A percentile compares a stretch with the other conserved stretches of the same genome.
Evolutionary conservation across 176 grass and related monocot genomes (phyloP).

Genomic region (Hsuehochloa calcarea): DNA sequence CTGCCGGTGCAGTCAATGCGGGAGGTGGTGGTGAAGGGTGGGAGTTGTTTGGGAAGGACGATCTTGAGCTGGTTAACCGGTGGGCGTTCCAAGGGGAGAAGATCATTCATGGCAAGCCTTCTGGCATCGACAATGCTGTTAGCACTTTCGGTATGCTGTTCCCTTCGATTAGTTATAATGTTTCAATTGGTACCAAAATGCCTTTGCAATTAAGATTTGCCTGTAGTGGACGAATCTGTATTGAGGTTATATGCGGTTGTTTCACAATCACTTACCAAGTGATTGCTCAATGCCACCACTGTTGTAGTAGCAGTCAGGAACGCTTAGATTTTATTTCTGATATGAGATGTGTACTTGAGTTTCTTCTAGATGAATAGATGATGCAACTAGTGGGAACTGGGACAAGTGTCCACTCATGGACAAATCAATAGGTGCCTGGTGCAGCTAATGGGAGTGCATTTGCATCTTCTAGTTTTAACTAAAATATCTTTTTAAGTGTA

Average conservation of each 20-base stretch:
- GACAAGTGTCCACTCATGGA: not conserved
- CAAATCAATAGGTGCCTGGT: not conserved
- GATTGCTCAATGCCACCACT: not conserved
- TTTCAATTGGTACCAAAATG: not conserved
- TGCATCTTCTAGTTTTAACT: not conserved
- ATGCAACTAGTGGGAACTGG: not conserved
- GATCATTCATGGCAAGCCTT: constrained; percentile 92
- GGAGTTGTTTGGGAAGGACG: constrained; percentile 37
- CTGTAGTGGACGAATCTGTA: not conserved
- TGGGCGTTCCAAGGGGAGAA: constrained; percentile 93
- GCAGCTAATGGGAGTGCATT: not conserved
- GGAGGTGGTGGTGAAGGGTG: not conserved
- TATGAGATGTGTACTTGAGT: not conserved
- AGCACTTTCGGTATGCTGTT: constrained; percentile 67
- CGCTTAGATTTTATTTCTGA: not conserved
- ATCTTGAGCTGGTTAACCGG: constrained; percentile 65
- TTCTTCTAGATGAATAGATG: not conserved
- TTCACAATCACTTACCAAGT: not conserved
- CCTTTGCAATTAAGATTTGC: not conserved
- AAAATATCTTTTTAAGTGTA: not conserved
- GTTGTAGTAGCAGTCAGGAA: not conserved
- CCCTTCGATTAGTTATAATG: not conserved
- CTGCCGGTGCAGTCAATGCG: constrained; percentile 13
- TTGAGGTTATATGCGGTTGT: not conserved
- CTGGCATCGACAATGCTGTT: constrained; percentile 83